phyloP scores from a whole-genome alignment of 140 eudicot genomes.

The Cichorium intybus region DNA sequence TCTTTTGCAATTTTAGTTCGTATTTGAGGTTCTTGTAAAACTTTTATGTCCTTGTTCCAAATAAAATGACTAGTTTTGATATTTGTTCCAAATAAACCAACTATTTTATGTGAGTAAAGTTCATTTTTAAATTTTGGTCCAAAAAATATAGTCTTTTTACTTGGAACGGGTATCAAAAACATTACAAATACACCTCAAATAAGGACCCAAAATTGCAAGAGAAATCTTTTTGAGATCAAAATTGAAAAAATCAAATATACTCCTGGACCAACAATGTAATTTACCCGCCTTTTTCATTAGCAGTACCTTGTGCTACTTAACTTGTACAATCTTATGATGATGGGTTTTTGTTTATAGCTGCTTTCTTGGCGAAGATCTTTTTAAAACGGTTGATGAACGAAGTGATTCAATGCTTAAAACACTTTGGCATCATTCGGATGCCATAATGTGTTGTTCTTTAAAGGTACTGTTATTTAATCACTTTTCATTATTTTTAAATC shows the following conservation, averaged over 20 bases:
- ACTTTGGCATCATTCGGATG: slow-evolving; percentile 95
- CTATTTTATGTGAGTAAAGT: too few relatives aligned
- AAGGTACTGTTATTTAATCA: slow-evolving; percentile 48
- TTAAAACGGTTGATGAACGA: slow-evolving; percentile 67
- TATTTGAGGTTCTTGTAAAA: too few relatives aligned
- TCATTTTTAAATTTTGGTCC: too few relatives aligned
- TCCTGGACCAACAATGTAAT: background rate
- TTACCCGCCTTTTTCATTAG: background rate
- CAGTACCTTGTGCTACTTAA: background rate
- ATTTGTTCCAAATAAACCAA: too few relatives aligned
- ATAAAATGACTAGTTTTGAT: too few relatives aligned
- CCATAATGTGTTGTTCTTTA: slow-evolving; percentile 86
- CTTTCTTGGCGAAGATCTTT: slow-evolving; percentile 83
- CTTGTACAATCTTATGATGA: background rate
- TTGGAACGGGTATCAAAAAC: background rate
- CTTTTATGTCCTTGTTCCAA: too few relatives aligned
- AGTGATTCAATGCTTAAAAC: slow-evolving; percentile 68
- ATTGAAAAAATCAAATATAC: too few relatives aligned
- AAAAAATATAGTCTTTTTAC: too few relatives aligned
- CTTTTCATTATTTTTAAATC: background rate
- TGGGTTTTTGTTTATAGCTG: slow-evolving; percentile 35
- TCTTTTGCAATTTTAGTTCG: too few relatives aligned
- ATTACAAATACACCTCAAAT: background rate
- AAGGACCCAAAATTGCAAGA: background rate
- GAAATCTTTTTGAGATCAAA: background rate